These are phyloP conservation scores for Plantago major DNA, from an alignment of 257 asterid genomes.

Conservation along the genomic window DNA sequence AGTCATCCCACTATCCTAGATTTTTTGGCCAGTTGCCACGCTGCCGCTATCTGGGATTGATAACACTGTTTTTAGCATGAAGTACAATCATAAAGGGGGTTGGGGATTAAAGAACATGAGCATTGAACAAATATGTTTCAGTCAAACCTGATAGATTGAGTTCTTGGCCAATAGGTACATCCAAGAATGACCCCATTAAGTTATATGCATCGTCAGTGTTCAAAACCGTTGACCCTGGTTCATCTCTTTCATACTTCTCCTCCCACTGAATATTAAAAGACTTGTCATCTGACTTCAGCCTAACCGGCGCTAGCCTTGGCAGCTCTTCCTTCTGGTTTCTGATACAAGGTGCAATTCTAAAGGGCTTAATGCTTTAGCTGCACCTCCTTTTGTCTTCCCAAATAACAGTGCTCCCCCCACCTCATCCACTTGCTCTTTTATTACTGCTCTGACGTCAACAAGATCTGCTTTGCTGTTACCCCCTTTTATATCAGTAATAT, in stretches of 20 bases:
- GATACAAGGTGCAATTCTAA: slow-evolving; percentile 46
- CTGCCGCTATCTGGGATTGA: too few relatives aligned
- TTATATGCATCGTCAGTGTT: slow-evolving; percentile 51
- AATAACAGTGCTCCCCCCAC: slow-evolving; percentile 71
- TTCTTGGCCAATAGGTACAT: slow-evolving; percentile 92
- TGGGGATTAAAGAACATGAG: not conserved
- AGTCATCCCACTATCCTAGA: slow-evolving; percentile 30
- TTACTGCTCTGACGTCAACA: slow-evolving; percentile 49
- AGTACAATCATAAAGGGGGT: too few relatives aligned
- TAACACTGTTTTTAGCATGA: too few relatives aligned
- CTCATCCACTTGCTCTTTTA: slow-evolving; percentile 85
- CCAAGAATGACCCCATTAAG: slow-evolving; percentile 87
- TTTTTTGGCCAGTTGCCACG: slow-evolving; percentile 2
- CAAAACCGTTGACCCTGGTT: slow-evolving; percentile 45
- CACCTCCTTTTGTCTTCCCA: slow-evolving; percentile 56
- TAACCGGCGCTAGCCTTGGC: slow-evolving; percentile 87
- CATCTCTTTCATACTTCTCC: slow-evolving; percentile 76
- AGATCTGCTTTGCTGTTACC: slow-evolving; percentile 56
- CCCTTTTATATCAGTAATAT: slow-evolving; percentile 42
- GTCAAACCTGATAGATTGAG: slow-evolving; percentile 57
- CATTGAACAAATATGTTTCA: not conserved
- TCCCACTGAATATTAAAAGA: slow-evolving; percentile 79
- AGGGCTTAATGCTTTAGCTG: slow-evolving; percentile 46
- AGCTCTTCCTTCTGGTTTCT: slow-evolving; percentile 77
- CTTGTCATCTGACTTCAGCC: slow-evolving; percentile 85